Conservation (phyloP, 2,329 filamentous ascomycete species). For the Aspergillus sp. region DNA sequence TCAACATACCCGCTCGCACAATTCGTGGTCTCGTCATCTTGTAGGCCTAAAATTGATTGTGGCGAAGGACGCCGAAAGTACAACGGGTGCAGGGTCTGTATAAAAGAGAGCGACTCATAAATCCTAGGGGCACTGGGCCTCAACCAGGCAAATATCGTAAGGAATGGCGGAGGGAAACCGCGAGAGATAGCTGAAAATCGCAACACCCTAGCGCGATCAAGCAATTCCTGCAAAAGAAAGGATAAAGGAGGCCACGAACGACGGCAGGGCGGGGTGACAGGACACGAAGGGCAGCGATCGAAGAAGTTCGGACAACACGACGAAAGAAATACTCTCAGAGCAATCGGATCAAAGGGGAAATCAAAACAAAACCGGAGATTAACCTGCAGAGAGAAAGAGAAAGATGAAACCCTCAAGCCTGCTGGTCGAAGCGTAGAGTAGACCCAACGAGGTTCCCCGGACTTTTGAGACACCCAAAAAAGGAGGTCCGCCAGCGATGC, state of each 20-base stretch:
- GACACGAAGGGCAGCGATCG: conserved; percentile 14
- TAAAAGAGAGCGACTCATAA: conserved; percentile 18
- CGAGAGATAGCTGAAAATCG: conserved; percentile 5
- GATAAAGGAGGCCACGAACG: conserved; percentile 17
- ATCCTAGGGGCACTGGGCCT: background rate
- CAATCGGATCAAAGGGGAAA: conserved; percentile 18
- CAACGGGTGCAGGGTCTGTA: conserved; percentile 8
- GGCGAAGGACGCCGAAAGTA: background rate
- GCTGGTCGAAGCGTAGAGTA: conserved; percentile 2
- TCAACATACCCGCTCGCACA: conserved; percentile 43
- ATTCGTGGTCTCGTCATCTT: conserved; percentile 45
- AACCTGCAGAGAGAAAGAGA: conserved; percentile 13
- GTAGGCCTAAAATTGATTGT: conserved; percentile 9
- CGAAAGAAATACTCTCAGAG: conserved; percentile 31
- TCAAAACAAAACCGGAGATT: conserved; percentile 7
- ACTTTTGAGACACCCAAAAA: conserved; percentile 25
- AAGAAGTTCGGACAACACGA: conserved; percentile 17
- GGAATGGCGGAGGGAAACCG: background rate
- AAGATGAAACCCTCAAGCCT: conserved; percentile 8
- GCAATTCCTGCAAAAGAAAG: conserved; percentile 8
- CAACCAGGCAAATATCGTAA: background rate
- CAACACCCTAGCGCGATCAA: conserved; percentile 8
- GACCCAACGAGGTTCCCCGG: conserved; percentile 24
- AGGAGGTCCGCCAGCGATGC: conserved; percentile 24
- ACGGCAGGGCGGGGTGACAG: conserved; percentile 11